These are phyloP conservation scores for Thelonectria blattea DNA, from an alignment of 2,329 filamentous ascomycete genomes.

Conservation along the genomic window DNA sequence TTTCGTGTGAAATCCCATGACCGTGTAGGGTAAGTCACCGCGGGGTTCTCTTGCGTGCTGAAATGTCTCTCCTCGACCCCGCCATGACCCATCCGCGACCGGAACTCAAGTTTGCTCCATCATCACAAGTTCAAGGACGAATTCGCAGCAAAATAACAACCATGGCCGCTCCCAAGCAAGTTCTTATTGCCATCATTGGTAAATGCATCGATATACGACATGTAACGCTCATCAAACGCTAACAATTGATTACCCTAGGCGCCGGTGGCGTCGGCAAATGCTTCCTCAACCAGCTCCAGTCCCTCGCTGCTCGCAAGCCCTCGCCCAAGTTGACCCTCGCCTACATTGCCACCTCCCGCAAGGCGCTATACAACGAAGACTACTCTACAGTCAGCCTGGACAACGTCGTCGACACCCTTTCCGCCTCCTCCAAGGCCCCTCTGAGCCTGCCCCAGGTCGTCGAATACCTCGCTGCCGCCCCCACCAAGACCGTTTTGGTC, in stretches of 20 bases:
- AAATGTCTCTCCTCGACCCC: conserved; percentile 37
- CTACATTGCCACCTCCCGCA: conserved; percentile 85
- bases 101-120: conserved; percentile 40
- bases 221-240: conserved; percentile 5
- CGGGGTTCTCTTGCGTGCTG: conserved; percentile 35
- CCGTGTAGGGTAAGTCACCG: conserved; percentile 36
- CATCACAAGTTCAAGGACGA: conserved; percentile 31
- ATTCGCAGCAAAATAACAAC: conserved; percentile 26
- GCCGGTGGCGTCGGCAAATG: conserved; percentile 91
- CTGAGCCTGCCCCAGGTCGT: conserved; percentile 73
- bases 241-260: conserved; percentile 58
- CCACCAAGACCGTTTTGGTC: conserved; percentile 80
- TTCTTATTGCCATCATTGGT: conserved; percentile 62
- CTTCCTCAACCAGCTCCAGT: conserved; percentile 83
- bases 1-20: conserved; percentile 6
- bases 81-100: conserved; percentile 44
- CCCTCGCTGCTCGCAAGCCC: conserved; percentile 69
- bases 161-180: conserved; percentile 55
- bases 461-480: conserved; percentile 78
- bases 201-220: conserved; percentile 18
- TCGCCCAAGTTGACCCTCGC: conserved; percentile 76
- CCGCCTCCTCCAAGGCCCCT: conserved; percentile 67
- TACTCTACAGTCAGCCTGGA: conserved; percentile 72
- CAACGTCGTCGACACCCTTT: conserved; percentile 66
- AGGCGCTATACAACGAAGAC: conserved; percentile 76